Conservation (phyloP, 345 rosid species). For the Syzygium aromaticum region DNA sequence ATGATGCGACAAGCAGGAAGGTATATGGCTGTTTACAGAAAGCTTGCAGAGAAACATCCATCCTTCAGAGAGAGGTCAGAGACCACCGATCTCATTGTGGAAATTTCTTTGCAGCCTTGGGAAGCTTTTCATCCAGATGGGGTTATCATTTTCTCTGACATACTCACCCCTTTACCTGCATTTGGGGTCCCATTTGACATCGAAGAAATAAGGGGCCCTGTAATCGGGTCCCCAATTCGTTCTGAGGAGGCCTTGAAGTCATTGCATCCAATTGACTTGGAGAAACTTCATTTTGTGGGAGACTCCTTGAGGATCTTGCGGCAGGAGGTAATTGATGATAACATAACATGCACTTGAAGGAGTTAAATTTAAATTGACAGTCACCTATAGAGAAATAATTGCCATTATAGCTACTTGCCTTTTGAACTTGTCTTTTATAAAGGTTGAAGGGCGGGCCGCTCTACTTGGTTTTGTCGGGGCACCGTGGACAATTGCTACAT, state of each 20-base stretch:
- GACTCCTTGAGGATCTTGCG: slow-evolving; percentile 72
- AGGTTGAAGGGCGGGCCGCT: slow-evolving; percentile 77
- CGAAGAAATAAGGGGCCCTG: slow-evolving; percentile 82
- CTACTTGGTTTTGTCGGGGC: slow-evolving; percentile 90
- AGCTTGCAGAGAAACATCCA: slow-evolving; percentile 88
- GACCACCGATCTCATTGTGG: slow-evolving; percentile 88
- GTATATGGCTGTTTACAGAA: slow-evolving; percentile 93
- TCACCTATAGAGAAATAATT: neutral
- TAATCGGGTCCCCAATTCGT: slow-evolving; percentile 65
- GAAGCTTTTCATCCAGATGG: slow-evolving; percentile 86
- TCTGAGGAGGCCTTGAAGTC: slow-evolving; percentile 60
- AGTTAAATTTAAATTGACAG: neutral
- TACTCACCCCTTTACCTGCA: slow-evolving; percentile 89
- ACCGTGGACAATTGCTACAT: slow-evolving; percentile 94
- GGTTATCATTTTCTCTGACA: slow-evolving; percentile 91
- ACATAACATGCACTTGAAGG: slow-evolving; percentile 3
- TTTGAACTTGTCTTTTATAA: neutral
- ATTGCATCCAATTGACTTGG: slow-evolving; percentile 73
- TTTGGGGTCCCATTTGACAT: slow-evolving; percentile 95
- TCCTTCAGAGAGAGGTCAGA: slow-evolving; percentile 92
- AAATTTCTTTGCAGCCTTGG: slow-evolving; percentile 97
- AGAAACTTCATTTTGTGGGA: slow-evolving; percentile 64
- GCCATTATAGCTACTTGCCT: neutral
- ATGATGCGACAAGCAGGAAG: slow-evolving; percentile 99
- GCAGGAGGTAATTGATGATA: slow-evolving; percentile 41